A percentile compares a stretch with the other conserved stretches of the same genome.
These are phyloP conservation scores for Colletotrichum karsti DNA, from an alignment of 2,329 filamentous ascomycete genomes.

Conservation along the genomic window DNA sequence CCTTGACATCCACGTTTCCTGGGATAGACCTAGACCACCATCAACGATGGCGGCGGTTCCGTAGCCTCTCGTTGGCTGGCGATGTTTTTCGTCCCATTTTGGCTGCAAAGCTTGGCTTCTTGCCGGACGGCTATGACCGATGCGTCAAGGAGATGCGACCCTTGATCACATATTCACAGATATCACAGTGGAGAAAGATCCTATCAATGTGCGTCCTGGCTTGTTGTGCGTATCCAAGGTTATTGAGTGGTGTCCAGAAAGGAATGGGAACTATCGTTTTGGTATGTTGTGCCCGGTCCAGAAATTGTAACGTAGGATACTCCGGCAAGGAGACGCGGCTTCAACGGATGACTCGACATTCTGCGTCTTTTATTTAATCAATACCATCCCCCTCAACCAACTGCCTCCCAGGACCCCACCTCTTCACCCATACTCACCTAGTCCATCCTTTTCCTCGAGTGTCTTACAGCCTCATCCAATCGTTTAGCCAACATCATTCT, in stretches of 20 bases:
- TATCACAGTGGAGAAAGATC: conserved; percentile 1
- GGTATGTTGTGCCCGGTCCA: not conserved
- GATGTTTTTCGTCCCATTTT: not conserved
- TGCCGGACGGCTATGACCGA: conserved; percentile 9
- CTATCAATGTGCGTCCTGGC: not conserved
- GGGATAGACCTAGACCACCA: not conserved
- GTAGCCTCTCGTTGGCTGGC: not conserved
- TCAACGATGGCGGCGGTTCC: not conserved
- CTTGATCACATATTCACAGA: not conserved
- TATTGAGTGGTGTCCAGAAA: not conserved
- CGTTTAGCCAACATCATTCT: not conserved
- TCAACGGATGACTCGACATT: not conserved
- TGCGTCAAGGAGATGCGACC: not conserved
- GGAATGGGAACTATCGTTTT: not conserved
- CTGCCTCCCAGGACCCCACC: not conserved
- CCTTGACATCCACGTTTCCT: not conserved
- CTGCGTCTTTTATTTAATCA: conserved; percentile 9
- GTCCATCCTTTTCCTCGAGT: not conserved
- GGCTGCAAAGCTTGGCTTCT: not conserved
- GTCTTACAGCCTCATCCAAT: conserved; percentile 1
- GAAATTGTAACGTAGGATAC: not conserved
- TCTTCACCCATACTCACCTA: not conserved
- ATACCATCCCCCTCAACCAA: not conserved
- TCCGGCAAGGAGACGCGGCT: not conserved
- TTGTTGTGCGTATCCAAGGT: not conserved